Evolutionary conservation across 73 alveolate genomes (phyloP), one percentile per base, ranked within the genome.

Genomic region (Breviolum minutum): DNA sequence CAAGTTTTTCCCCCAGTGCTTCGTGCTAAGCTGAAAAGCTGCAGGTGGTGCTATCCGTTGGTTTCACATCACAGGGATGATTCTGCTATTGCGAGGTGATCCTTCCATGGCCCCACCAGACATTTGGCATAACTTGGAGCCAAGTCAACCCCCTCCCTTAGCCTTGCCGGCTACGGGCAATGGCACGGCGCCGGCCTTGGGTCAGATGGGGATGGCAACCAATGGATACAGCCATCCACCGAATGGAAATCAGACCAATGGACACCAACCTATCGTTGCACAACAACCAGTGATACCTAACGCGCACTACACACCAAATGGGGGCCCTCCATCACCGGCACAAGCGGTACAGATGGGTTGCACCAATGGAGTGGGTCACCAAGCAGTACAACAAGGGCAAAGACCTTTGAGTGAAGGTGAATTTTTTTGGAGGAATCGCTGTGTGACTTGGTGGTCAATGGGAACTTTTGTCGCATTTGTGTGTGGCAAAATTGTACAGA

Each of bases 41-140:
- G 63, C 86, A 77, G 86, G 86, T 77, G 86, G 86, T 77, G 86
- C 86, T 27, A 30, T 77, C 63, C 86, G 86, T 63, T 77, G 86
- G 86, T 77, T 16, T 27, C 86, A 77, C 86, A 27, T 77, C 86
- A 77, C 86, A 8, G 86, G 86, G 19, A 30, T 30, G 63, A 77
- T 77, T 63, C 16, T 77, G 10, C 7, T 77, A 16, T 27, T 77
- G 86, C n/a, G 30, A 1, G 86, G 86, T 63, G 63, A 77, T 9
- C 86, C 86, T 8, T n/a, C 63, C 24, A 30, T 30, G 61, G 86
- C 86, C 63, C 62, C 9, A 26, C 83, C 54, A 16, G 83, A 73
- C 48, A 24, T 1, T 9, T 73, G 83, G 83, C 40, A 16, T 13
- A 24, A 73, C 54, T 9, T 73, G 54, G 54, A 16, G 16, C 40